These are phyloP conservation scores for Sistotremastrum suecicum DNA, from an alignment of 768 basidiomycete genomes.

Conservation along the genomic window DNA sequence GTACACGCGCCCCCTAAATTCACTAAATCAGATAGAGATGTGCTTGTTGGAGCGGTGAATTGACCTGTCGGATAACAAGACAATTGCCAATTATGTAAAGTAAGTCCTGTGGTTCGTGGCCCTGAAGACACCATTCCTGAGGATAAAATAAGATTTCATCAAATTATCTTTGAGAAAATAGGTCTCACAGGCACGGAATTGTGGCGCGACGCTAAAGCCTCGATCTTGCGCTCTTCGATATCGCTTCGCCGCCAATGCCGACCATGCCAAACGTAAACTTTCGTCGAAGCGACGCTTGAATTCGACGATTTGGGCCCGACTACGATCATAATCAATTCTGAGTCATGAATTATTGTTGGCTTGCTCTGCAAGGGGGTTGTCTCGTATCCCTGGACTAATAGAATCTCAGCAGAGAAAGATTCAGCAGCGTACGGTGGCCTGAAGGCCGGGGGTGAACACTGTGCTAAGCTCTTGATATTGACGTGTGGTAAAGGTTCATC, in stretches of 20 bases:
- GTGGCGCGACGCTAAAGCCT: neutral
- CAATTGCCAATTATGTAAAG: constrained; percentile 52
- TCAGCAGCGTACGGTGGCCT: constrained; percentile 25
- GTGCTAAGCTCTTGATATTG: constrained; percentile 34
- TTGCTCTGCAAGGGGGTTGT: constrained; percentile 32
- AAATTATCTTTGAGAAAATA: neutral
- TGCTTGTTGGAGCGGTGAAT: neutral
- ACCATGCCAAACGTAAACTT: constrained; percentile 70
- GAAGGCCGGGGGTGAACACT: constrained; percentile 13
- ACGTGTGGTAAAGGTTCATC: constrained; percentile 33
- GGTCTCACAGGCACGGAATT: neutral
- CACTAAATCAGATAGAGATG: constrained; percentile 3
- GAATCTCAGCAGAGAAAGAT: constrained; percentile 59
- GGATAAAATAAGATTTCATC: too few species aligned
- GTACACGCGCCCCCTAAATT: constrained; percentile 50
- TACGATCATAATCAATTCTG: constrained; percentile 54
- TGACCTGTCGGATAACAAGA: constrained; percentile 63
- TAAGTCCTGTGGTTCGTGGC: constrained; percentile 48
- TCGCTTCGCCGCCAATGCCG: constrained; percentile 41
- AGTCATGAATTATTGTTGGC: constrained; percentile 53
- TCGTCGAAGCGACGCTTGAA: constrained; percentile 52
- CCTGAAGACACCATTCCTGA: constrained; percentile 27
- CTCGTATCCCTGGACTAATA: constrained; percentile 40
- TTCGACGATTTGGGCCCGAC: constrained; percentile 52
- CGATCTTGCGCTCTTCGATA: constrained; percentile 51